phyloP scores from a whole-genome alignment of 805 yeast species.

The Lachancea sp. region DNA sequence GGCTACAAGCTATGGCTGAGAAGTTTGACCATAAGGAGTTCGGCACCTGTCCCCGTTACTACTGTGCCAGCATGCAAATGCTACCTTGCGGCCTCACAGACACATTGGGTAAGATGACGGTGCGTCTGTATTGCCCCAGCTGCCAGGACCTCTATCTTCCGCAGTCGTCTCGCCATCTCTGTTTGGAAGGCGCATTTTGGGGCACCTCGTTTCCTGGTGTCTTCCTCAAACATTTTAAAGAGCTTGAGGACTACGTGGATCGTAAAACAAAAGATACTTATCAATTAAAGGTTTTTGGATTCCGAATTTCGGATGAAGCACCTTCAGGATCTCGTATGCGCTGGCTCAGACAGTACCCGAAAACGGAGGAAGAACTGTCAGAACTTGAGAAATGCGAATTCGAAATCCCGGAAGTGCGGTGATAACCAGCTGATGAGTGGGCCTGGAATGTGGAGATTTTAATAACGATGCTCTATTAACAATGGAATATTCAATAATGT shows the following conservation, averaged over 20 bases:
- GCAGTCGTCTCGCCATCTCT: constrained; percentile 73
- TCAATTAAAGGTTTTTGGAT: constrained; percentile 81
- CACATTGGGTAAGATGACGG: constrained; percentile 86
- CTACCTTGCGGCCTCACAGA: constrained; percentile 91
- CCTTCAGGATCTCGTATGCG: constrained; percentile 89
- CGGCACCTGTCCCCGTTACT: constrained; percentile 86
- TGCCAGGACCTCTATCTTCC: constrained; percentile 91
- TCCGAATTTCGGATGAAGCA: constrained; percentile 67
- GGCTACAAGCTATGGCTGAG: constrained; percentile 86
- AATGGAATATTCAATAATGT: no score
- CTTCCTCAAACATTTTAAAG: constrained; percentile 87
- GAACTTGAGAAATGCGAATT: constrained; percentile 65
- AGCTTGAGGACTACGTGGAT: constrained; percentile 69
- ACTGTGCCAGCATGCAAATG: constrained; percentile 83
- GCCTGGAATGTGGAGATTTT: no score
- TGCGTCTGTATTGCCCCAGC: constrained; percentile 87
- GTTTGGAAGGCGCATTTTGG: constrained; percentile 94
- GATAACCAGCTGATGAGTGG: no score
- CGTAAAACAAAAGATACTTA: constrained; percentile 47
- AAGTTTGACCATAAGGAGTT: constrained; percentile 85
- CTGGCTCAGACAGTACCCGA: constrained; percentile 83
- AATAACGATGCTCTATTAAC: no score
- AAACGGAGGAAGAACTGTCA: constrained; percentile 48
- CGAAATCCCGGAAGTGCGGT: constrained; percentile 39
- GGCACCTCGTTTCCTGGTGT: constrained; percentile 95